A percentile compares a stretch with the other conserved stretches of the same genome.
phyloP scores from a whole-genome alignment of 192 early-diverging fungal species.

The Linnemannia hyalina region DNA sequence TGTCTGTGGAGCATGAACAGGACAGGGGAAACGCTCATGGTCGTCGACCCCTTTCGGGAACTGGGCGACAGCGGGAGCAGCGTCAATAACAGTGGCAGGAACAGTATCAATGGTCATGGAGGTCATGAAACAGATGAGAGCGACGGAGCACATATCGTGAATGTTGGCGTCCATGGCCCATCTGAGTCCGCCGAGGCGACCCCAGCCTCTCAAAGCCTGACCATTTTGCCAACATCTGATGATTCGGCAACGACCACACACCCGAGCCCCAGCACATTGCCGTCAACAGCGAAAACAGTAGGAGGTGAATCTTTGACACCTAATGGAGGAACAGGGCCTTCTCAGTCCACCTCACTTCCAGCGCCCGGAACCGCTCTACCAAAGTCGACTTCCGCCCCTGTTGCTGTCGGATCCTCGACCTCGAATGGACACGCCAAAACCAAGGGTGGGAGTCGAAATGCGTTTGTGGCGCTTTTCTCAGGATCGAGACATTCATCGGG shows the following conservation, averaged over 20 bases:
- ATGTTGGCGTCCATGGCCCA: conserved; percentile 9
- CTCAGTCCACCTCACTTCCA: not conserved
- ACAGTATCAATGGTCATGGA: conserved; percentile 42
- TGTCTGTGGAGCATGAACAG: conserved; percentile 35
- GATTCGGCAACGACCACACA: not conserved
- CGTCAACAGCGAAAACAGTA: not conserved
- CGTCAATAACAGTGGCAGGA: conserved; percentile 39
- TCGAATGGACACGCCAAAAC: conserved; percentile 37
- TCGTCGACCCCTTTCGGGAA: conserved; percentile 56
- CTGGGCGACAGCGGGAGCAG: conserved; percentile 24
- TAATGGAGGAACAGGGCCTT: not conserved
- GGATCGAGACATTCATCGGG: conserved; percentile 26
- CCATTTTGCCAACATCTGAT: not conserved
- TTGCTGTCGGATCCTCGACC: not conserved
- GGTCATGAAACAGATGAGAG: conserved; percentile 23
- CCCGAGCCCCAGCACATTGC: not conserved
- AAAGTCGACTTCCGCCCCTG: conserved; percentile 19
- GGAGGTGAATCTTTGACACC: not conserved
- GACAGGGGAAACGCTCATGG: conserved; percentile 38
- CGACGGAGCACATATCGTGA: conserved; percentile 13
- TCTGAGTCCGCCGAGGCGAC: not conserved
- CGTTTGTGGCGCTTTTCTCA: conserved; percentile 32
- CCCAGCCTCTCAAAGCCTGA: not conserved
- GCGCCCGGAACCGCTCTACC: not conserved
- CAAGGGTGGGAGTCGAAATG: conserved; percentile 39